Percentiles rank a stretch among this genome's conserved stretches.
These are phyloP conservation scores for Metroxylon sagu DNA, from an alignment of 176 grass and related monocot genomes.

Conservation along the genomic window DNA sequence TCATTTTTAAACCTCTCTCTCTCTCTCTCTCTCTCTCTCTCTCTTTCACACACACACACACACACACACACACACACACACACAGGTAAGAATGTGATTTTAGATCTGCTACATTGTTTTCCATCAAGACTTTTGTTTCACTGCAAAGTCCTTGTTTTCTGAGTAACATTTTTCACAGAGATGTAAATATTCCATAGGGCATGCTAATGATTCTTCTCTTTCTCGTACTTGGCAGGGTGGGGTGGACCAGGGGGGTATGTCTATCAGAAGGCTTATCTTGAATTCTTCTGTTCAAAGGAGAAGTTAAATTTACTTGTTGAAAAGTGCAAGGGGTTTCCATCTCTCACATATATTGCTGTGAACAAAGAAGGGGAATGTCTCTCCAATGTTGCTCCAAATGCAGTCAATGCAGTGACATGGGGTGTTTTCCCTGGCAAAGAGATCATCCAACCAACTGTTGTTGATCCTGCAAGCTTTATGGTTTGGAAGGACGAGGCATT, in stretches of 20 bases:
- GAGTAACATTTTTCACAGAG: too few relatives aligned
- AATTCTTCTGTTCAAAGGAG: conserved; percentile 71
- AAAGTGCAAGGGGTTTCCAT: conserved; percentile 51
- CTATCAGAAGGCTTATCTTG: conserved; percentile 81
- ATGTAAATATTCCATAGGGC: too few relatives aligned
- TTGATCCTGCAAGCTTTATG: conserved; percentile 62
- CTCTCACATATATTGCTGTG: conserved; percentile 62
- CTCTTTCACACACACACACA: neutral
- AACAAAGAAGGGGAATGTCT: conserved; percentile 47
- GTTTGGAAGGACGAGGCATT: conserved; percentile 91
- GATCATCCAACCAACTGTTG: conserved; percentile 70
- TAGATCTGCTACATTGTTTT: too few relatives aligned
- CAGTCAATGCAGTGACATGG: conserved; percentile 82
- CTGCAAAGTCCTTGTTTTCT: too few relatives aligned
- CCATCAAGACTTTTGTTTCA: too few relatives aligned
- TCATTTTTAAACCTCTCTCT: too few relatives aligned
- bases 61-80: too few relatives aligned
- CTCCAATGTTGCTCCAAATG: conserved; percentile 40
- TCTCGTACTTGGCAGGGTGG: conserved; percentile 50
- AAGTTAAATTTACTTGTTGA: conserved; percentile 48
- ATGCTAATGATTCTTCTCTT: neutral
- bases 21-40: too few relatives aligned
- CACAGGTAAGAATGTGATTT: too few relatives aligned
- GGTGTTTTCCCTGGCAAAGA: conserved; percentile 75
- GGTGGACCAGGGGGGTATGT: conserved; percentile 68